phyloP scores from a whole-genome alignment of 768 basidiomycete genomes.

The Hericium rajendrae region DNA sequence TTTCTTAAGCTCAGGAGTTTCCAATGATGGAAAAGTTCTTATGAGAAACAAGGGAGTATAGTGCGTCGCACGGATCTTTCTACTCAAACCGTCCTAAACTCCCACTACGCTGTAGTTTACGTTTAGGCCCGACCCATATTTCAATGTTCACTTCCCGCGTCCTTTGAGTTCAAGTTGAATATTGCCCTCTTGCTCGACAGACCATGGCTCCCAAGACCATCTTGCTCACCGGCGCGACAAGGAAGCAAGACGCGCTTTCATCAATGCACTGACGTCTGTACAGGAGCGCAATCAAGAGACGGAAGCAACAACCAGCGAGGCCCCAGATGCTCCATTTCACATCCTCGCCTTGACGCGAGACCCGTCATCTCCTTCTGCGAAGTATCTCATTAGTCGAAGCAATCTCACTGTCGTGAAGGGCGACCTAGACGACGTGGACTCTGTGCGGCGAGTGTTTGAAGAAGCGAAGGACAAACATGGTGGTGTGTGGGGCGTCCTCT shows the following conservation, averaged over 20 bases:
- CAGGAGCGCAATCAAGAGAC: background rate
- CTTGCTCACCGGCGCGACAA: background rate
- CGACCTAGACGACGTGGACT: background rate
- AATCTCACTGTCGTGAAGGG: background rate
- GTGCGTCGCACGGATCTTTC: no score
- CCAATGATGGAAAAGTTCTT: no score
- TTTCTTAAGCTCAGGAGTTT: no score
- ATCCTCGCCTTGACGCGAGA: background rate
- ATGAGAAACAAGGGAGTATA: no score
- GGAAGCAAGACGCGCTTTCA: background rate
- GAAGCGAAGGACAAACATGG: background rate
- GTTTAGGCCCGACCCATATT: no score
- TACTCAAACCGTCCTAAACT: no score
- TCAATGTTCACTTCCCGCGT: no score
- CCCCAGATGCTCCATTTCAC: background rate
- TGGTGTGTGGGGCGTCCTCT: background rate
- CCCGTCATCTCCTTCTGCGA: background rate
- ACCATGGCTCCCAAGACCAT: background rate
- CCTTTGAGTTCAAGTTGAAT: no score
- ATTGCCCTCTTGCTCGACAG: no score
- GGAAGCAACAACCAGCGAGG: background rate
- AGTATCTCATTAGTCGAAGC: background rate
- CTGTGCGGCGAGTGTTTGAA: background rate
- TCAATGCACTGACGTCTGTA: constrained; percentile 22
- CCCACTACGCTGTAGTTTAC: no score